Evolutionary conservation across 441 rosid species (phyloP).

Genomic region (Raphanus hybrid): DNA sequence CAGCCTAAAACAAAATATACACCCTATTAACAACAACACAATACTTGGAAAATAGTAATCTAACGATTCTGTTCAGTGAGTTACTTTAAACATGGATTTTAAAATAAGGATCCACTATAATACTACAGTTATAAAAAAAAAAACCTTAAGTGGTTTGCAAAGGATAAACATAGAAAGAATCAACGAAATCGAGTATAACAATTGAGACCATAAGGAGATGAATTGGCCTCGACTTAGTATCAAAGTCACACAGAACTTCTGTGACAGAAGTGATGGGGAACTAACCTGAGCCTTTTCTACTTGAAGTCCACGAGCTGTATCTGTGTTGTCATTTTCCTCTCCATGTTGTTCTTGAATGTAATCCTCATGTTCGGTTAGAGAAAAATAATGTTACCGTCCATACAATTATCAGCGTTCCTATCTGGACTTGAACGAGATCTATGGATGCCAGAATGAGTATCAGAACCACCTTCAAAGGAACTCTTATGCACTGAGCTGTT

Average conservation of each 20-base stretch:
- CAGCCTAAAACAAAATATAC: too few species aligned
- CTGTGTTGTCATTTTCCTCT: neutral
- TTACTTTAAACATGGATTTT: neutral
- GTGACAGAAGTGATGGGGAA: conserved; percentile 17
- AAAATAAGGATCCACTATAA: neutral
- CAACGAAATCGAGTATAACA: conserved; percentile 1
- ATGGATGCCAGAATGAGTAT: too few species aligned
- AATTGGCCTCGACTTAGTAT: conserved; percentile 4
- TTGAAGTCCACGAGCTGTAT: conserved; percentile 25
- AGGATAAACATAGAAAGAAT: conserved; percentile 8
- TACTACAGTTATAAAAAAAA: neutral
- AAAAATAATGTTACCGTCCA: too few species aligned
- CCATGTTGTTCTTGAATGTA: too few species aligned
- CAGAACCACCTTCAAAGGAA: too few species aligned
- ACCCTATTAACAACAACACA: too few species aligned
- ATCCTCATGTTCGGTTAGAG: too few species aligned
- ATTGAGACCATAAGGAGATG: conserved; percentile 6
- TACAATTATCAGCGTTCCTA: too few species aligned
- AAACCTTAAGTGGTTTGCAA: neutral
- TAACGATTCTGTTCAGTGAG: conserved; percentile 6
- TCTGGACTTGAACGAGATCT: too few species aligned
- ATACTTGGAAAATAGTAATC: neutral
- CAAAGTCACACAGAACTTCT: neutral
- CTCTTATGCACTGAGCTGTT: too few species aligned
- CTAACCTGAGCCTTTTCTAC: conserved; percentile 34